Evolutionary conservation across 495 filamentous ascomycete species (phyloP).

Genomic region (Penicillium coprophilum): DNA sequence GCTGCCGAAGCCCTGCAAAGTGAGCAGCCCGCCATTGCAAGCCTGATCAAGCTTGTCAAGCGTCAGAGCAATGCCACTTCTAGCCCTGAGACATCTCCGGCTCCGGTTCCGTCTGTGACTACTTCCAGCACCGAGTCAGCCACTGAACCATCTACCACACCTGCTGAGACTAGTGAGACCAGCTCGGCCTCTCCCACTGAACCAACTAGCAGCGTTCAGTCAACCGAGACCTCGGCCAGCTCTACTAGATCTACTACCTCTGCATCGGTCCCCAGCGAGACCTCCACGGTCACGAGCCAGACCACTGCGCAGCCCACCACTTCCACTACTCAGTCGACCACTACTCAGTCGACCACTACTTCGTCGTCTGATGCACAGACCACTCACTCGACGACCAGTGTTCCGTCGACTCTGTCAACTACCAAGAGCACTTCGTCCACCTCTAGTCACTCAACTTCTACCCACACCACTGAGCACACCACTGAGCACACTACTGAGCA

Average conservation of each 20-base stretch:
- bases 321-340: conserved; percentile 6
- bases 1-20: conserved; percentile 49
- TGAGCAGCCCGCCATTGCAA: conserved; percentile 47
- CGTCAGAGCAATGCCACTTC: conserved; percentile 39
- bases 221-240: conserved; percentile 9
- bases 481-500: conserved; percentile 41
- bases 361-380: conserved; percentile 10
- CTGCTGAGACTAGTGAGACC: conserved; percentile 3
- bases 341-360: not conserved
- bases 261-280: conserved; percentile 9
- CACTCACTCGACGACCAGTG: conserved; percentile 38
- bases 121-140: conserved; percentile 18
- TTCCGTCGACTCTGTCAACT: conserved; percentile 37
- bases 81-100: conserved; percentile 14
- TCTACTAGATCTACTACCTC: conserved; percentile 2
- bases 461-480: conserved; percentile 34
- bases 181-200: conserved; percentile 8
- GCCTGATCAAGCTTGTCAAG: conserved; percentile 44
- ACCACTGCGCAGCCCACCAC: conserved; percentile 16
- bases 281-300: conserved; percentile 10
- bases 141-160: conserved; percentile 7
- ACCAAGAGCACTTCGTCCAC: conserved; percentile 39
- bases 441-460: conserved; percentile 24
- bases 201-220: conserved; percentile 2
- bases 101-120: conserved; percentile 16